These are phyloP conservation scores for Pyrus bretschneideri DNA, from an alignment of 306 rosid genomes.

Conservation along the genomic window DNA sequence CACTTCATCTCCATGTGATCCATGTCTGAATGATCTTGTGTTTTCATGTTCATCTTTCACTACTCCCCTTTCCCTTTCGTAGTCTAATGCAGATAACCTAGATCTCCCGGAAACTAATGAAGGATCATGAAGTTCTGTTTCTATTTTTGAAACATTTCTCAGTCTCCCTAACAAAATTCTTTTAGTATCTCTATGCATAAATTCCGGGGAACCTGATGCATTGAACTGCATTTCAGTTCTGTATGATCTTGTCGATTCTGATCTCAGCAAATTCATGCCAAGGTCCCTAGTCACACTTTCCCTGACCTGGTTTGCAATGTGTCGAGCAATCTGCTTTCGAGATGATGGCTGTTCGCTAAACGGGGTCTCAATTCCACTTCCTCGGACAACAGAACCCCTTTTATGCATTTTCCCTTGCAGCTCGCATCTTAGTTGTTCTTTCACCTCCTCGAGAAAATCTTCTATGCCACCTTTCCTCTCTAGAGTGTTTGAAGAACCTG, in stretches of 20 bases:
- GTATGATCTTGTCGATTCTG: constrained; percentile 74
- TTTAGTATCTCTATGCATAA: constrained; percentile 62
- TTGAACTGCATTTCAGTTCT: constrained; percentile 52
- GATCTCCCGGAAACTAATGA: constrained; percentile 29
- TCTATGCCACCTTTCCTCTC: constrained; percentile 67
- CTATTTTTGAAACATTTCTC: constrained; percentile 46
- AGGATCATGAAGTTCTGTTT: constrained; percentile 32
- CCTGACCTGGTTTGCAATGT: constrained; percentile 66
- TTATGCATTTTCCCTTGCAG: constrained; percentile 56
- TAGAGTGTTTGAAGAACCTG: constrained; percentile 42
- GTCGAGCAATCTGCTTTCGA: constrained; percentile 66
- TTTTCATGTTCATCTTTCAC: constrained; percentile 41
- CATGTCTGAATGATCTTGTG: constrained; percentile 82
- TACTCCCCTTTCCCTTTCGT: constrained; percentile 43
- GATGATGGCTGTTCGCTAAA: constrained; percentile 63
- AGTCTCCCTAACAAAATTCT: constrained; percentile 60
- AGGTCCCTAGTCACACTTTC: constrained; percentile 67
- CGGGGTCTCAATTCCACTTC: constrained; percentile 82
- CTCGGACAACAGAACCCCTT: constrained; percentile 55
- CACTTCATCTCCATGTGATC: constrained; percentile 35
- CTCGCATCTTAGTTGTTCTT: constrained; percentile 73
- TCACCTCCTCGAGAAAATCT: constrained; percentile 93
- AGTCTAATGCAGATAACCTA: constrained; percentile 34
- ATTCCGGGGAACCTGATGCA: constrained; percentile 54
- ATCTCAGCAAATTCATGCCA: constrained; percentile 42